Evolutionary conservation across 2,329 filamentous ascomycete species (phyloP), one percentile per base, ranked within the genome.

Genomic region (Stagonosporopsis rhizophila): DNA sequence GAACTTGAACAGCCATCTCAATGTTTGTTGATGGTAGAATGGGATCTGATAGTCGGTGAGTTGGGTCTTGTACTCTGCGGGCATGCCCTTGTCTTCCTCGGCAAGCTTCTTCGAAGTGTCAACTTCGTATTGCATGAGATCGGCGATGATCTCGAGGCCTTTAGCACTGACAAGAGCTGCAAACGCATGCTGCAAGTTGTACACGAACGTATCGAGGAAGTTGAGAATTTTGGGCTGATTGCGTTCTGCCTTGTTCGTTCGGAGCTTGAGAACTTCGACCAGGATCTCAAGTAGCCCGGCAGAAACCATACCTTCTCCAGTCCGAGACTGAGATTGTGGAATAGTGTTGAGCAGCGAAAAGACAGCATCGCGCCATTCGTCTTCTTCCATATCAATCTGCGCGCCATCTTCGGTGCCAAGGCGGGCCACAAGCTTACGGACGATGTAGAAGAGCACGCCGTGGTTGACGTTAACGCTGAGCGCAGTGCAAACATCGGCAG

Each of bases 381-480:
- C 92, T 69, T 95, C 88, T 56, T 87, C 85, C 6, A 72, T 55
- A n/a, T 85, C 85, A 53, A 85, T 83, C 61, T 87, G 83, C 20
- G 84, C 28, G 19, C 55, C 64, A 14, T 75, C 73, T 35, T 86
- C 81, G 20, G 65, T 60, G 22, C 64, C 87, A 79, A 99, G 89
- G 61, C 92, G 90, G 17, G 89, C 88, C 54, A 98, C 90, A 9
- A 92, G 91, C 76, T 96, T 97, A 52, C 94, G 87, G 45, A 96
- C 89, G 64, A 97, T 85, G 70, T 97, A 98, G 64, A 98, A 89
- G 40, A 99, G 83, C 27, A 98, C 89, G 14, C 95, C 96, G 68
- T 99, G 96, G 68, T 96, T 98, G 34, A 98, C 94, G 66, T 94
- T 96, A 50, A 96, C 91, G 69, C 92, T 96, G 38, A 99, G 81